Evolutionary conservation across 345 rosid species (phyloP).

Genomic region (Toxicodendron radicans): DNA sequence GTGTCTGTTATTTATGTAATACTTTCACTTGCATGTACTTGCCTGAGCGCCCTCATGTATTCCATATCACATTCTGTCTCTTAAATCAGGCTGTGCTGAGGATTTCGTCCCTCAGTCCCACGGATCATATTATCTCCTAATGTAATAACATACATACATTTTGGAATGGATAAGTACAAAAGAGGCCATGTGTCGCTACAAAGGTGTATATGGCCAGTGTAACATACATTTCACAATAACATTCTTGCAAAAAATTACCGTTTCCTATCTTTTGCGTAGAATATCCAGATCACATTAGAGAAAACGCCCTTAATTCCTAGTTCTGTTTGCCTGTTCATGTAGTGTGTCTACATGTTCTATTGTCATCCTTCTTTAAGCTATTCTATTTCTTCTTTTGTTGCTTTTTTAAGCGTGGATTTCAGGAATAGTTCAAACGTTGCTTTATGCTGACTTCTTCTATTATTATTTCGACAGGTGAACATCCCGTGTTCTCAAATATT

Average conservation of each 20-base stretch:
- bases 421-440: constrained; percentile 66
- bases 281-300: too few species aligned
- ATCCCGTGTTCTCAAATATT: too few species aligned
- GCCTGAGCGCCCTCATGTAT: background rate
- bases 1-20: too few species aligned
- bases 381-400: background rate
- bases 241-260: background rate
- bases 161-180: background rate
- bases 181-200: background rate
- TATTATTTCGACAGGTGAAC: constrained; percentile 72
- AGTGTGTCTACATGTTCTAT: too few species aligned
- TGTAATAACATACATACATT: too few species aligned
- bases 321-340: too few species aligned
- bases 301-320: too few species aligned
- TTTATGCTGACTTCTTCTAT: constrained; percentile 84
- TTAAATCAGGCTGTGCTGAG: background rate
- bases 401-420: constrained; percentile 75
- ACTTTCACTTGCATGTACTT: background rate
- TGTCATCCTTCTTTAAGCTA: background rate
- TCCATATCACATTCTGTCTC: background rate
- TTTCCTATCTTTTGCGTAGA: too few species aligned
- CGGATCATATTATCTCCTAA: too few species aligned
- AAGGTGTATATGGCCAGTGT: background rate
- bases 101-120: too few species aligned
- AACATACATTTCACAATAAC: background rate